Evolutionary conservation across 306 rosid species (phyloP).

Genomic region (Benincasa hispida): DNA sequence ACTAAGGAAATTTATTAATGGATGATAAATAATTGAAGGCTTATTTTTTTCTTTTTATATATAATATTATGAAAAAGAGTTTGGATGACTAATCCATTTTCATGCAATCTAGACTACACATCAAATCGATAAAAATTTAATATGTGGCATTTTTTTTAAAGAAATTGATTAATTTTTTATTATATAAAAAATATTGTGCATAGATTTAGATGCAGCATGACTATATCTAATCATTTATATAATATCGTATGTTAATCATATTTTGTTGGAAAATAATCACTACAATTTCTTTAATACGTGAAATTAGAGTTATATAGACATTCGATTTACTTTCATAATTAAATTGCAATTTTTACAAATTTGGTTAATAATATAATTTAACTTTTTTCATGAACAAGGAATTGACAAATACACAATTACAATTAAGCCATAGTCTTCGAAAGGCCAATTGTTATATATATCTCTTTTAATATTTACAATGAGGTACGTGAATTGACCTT

Average conservation of each 20-base stretch:
- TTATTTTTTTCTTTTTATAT: not conserved
- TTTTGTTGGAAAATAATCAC: too few species aligned
- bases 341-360: not conserved
- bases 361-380: not conserved
- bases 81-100: too few species aligned
- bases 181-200: too few species aligned
- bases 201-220: too few species aligned
- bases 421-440: not conserved
- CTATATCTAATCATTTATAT: too few species aligned
- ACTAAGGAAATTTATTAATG: not conserved
- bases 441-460: not conserved
- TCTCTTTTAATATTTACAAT: not conserved
- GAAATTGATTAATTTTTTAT: too few species aligned
- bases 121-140: too few species aligned
- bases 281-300: too few species aligned
- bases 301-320: not conserved
- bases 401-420: not conserved
- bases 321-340: not conserved
- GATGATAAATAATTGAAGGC: not conserved
- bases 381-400: not conserved
- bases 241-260: too few species aligned
- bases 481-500: not conserved
- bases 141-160: too few species aligned
- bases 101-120: too few species aligned
- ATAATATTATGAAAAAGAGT: too few species aligned